Evolutionary conservation across 2,329 filamentous ascomycete genomes (phyloP), one percentile per base, ranked within the genome.

Genomic region (Cephalotrichum gorgonifer): DNA sequence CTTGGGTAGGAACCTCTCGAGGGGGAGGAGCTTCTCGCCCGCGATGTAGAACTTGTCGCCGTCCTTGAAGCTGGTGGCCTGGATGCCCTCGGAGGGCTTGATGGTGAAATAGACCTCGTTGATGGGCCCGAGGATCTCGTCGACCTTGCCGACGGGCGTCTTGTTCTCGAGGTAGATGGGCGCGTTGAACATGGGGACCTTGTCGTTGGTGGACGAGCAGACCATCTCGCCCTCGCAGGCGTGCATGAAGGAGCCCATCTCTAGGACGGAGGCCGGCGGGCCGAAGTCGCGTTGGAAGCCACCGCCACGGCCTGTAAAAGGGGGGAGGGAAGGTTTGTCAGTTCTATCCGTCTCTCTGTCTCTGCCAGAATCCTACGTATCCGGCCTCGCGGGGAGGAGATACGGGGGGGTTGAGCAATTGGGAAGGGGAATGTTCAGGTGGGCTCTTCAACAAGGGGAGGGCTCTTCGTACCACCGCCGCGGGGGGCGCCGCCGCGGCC

Each of bases 131-230:
- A 98, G 84, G 57, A 98, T 86, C 73, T 98, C 93, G 72, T 98
- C 93, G 64, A 98, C 86, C 73, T 97, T 97, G 68, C 93, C 93
- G 66, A 98, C 81, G 54, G 86, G 76, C 43, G 86, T 91, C 85
- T 97, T 98, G 77, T 97, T 98, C 78, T 97, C 91, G 61, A 97
- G 85, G 74, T 93, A 98, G 68, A 98, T 95, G 58, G 89, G 89
- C 53, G 93, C 93, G 75, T 96, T 97, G 84, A 98, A 98, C 75
- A 95, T 95, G 54, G 93, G 93, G 55, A 98, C 85, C 73, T 97
- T 97, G 60, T 85, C 75, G 76, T 96, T 97, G 70, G 86, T 85
- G 58, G 87, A 94, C 70, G 89, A 84, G 85, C 91, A 96, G 59
- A 98, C 85, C 78, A 98, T 93, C 71, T 98, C 93, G 66, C 91